Base-by-base conservation (phyloP, 192 early-diverging fungal species). In the Backusella westeae region DNA sequence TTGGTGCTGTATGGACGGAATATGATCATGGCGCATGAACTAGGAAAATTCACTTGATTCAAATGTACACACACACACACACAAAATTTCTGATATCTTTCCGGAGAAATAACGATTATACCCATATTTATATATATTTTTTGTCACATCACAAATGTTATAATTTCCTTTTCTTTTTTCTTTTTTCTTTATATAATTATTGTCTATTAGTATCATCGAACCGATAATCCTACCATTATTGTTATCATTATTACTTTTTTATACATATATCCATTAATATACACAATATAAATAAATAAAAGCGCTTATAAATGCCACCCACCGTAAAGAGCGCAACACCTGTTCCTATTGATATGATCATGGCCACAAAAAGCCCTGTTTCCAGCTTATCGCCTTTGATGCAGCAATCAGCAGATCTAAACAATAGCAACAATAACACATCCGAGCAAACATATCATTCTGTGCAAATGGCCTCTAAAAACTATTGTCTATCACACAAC, bases 21-120 rank as follows among this genome's bases (percentile, higher is more conserved):
- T 34, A 71, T 44, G 32, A 29, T 71, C 14, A 71, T 71, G 70
- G 70, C 70, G 0, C 42, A 71, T 26, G 23, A 44, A 41, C 42
- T 71, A 49, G 44, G 70, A 49, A 71, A 71, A 71, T 41, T 71
- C 41, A 29, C 44, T 19, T 44, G 23, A 32, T 49, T 38, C 6
- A 71, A 44, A 70, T 42, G 36, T 12, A 39, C 23, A 38, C 68
- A 8, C 34, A 17, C n/a, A 21, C 68, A 7, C 34, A 17, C 19
- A 21, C n/a, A 21, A 56, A 29, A 1, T 49, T 49, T 49, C 46
- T 49, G 12, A 17, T 15, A 12, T 29, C 8, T 63, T 29, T 29
- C 68, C 68, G 68, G 68, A 69, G 68, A 69, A 69, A 69, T 69
- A 69, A 41, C n/a, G 23, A 63, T 63, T 63, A 63, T 63, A 63